These are phyloP conservation scores for Spergularia azorica DNA, from an alignment of 179 eudicot genomes.

Conservation along the genomic window DNA sequence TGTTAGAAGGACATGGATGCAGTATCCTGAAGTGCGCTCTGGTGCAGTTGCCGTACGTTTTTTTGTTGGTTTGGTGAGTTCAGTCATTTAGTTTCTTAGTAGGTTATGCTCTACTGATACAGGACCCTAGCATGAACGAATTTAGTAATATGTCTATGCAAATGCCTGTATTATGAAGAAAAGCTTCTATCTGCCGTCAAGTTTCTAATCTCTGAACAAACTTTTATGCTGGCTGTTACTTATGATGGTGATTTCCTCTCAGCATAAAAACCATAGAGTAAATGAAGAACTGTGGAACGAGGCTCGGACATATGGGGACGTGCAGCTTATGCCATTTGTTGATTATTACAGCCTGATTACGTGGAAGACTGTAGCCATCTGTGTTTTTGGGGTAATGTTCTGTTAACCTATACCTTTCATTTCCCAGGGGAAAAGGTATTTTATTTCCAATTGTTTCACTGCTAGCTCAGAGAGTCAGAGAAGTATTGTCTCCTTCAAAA, in stretches of 20 bases:
- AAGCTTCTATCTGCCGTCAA: background rate
- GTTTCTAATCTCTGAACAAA: background rate
- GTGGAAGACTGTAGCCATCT: slow-evolving; percentile 92
- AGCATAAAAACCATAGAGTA: slow-evolving; percentile 90
- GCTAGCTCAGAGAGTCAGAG: background rate
- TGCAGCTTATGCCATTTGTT: slow-evolving; percentile 93
- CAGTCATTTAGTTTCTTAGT: background rate
- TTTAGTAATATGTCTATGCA: background rate
- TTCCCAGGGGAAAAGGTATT: background rate
- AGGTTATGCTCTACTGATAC: background rate
- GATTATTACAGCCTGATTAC: slow-evolving; percentile 93
- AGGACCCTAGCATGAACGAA: background rate
- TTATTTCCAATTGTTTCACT: background rate
- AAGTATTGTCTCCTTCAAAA: background rate
- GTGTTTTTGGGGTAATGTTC: slow-evolving; percentile 81
- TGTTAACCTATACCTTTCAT: slow-evolving; percentile 1
- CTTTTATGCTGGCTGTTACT: slow-evolving; percentile 4
- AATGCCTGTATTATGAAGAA: background rate
- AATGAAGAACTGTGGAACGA: slow-evolving; percentile 97
- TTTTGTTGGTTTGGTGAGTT: slow-evolving; percentile 97
- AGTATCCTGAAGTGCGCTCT: slow-evolving; percentile 76
- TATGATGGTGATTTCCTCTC: slow-evolving; percentile 16
- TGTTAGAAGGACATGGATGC: slow-evolving; percentile 98
- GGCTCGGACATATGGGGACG: slow-evolving; percentile 77
- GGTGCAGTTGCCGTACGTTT: slow-evolving; percentile 90